Conservation (phyloP, 495 filamentous ascomycete species). For the Trichocladium uniseriatum region DNA sequence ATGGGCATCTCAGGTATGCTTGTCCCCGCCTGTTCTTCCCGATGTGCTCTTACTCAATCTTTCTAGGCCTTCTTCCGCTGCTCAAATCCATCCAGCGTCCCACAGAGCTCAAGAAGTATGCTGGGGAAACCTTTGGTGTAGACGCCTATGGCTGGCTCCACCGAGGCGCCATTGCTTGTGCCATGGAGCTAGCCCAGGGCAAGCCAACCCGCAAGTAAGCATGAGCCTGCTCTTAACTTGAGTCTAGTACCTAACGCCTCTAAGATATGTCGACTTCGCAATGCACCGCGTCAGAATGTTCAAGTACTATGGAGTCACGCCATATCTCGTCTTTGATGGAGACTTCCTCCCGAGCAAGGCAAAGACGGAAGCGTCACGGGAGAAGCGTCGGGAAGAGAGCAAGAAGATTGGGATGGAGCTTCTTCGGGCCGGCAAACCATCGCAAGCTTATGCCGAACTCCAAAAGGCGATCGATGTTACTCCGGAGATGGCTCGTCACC, state of each 20-base stretch:
- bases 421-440: constrained; percentile 63
- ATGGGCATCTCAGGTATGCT: constrained; percentile 65
- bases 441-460: constrained; percentile 75
- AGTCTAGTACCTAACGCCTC: not conserved
- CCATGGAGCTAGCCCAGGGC: constrained; percentile 80
- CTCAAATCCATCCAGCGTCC: constrained; percentile 94
- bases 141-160: constrained; percentile 99
- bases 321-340: constrained; percentile 93
- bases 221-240: not conserved
- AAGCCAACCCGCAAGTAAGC: constrained; percentile 79
- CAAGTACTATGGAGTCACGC: constrained; percentile 80
- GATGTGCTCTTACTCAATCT: constrained; percentile 13
- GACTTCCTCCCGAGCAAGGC: constrained; percentile 92
- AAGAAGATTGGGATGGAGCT: constrained; percentile 67
- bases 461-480: constrained; percentile 97
- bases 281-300: constrained; percentile 90
- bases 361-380: constrained; percentile 70
- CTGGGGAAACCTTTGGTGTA: constrained; percentile 79
- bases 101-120: constrained; percentile 75
- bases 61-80: constrained; percentile 66
- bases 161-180: constrained; percentile 81
- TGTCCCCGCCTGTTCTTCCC: not conserved
- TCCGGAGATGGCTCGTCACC: constrained; percentile 81
- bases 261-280: constrained; percentile 82
- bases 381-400: constrained; percentile 61